Evolutionary conservation across 2,329 filamentous ascomycete genomes (phyloP), one percentile per base, ranked within the genome.

Genomic region (Grosmannia serpens): DNA sequence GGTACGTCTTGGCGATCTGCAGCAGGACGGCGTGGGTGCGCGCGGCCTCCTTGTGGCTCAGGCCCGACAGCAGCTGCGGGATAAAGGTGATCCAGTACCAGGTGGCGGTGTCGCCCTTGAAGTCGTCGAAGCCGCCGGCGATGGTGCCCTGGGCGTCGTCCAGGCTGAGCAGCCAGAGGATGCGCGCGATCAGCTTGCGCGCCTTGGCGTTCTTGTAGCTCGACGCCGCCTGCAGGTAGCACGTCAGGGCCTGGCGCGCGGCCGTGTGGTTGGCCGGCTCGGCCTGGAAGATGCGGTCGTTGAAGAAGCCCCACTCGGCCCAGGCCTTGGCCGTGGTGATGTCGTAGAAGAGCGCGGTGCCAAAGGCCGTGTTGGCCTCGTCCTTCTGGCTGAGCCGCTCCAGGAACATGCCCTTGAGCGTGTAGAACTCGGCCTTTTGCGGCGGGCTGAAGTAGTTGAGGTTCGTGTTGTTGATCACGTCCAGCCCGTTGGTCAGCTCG

Each of bases 11-110:
- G 56, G 94, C 94, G 68, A 99, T 90, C 76, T 94, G 95, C 27
- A 90, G 82, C 22, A 99, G 80, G 55, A 99, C 89, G 55, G 84
- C 83, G 69, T 94, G 88, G 51, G 92, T 89, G 53, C 95, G 87
- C 5, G 85, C 84, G 15, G 91, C 92, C 72, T 99, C 95, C 65
- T 92, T 91, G 68, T 96, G 87, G 2, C 89, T 89, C 55, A 99
- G 79, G 56, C 92, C 94, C 50, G 90, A 92, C 35, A 99, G 82
- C 49, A 99, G 80, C 71, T 99, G 94, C 22, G 94, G 94, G 63
- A 99, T 97, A 70, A 95, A 99, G 0, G 92, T 97, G 65, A 97
- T 96, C 94, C 94, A 99, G 74, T 97, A 99, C 94, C 94, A 99
- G 15, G 95, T 90, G 0, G 91, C 91, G 2, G 91, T 95, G 65